phyloP scores from a whole-genome alignment of 1,284 basidiomycete genomes.

The Malassezia pachydermatis region DNA sequence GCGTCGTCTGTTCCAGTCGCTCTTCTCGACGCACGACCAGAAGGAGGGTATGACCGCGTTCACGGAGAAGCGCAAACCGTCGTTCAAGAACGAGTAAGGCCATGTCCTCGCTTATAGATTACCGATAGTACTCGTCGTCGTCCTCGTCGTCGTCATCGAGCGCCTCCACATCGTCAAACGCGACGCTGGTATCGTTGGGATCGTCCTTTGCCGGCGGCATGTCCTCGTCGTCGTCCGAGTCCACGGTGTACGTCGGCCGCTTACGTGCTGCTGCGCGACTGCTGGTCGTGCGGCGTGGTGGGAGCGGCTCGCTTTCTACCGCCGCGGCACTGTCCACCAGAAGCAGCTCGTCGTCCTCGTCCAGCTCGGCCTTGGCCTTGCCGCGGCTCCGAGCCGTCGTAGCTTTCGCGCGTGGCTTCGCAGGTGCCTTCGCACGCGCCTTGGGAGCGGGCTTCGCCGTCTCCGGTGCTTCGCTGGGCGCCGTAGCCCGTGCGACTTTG shows the following conservation, averaged over 20 bases:
- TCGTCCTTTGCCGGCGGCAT: neutral
- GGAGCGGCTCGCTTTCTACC: constrained; percentile 1
- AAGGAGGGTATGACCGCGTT: constrained; percentile 98
- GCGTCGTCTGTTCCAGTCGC: constrained; percentile 75
- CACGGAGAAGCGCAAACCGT: constrained; percentile 75
- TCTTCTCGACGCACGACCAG: constrained; percentile 92
- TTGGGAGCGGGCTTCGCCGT: constrained; percentile 7
- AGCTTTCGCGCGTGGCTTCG: constrained; percentile 3
- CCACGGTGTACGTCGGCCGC: constrained; percentile 4
- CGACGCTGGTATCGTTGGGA: constrained; percentile 6
- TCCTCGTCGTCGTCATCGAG: constrained; percentile 8
- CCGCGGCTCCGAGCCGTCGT: neutral
- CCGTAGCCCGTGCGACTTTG: constrained; percentile 9
- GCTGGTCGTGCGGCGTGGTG: constrained; percentile 10
- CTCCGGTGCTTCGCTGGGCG: neutral
- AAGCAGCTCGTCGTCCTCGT: constrained; percentile 3
- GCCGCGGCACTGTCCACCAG: neutral
- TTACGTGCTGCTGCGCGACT: constrained; percentile 13
- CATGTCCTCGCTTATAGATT: neutral
- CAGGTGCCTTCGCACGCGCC: neutral
- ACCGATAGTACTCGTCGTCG: constrained; percentile 19
- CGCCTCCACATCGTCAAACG: neutral
- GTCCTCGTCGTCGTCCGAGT: constrained; percentile 4
- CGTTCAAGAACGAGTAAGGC: constrained; percentile 34
- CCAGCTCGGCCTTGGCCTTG: neutral